These are phyloP conservation scores for Alisma plantagoaquatica DNA, from an alignment of 106 monocot species.

Conservation along the genomic window DNA sequence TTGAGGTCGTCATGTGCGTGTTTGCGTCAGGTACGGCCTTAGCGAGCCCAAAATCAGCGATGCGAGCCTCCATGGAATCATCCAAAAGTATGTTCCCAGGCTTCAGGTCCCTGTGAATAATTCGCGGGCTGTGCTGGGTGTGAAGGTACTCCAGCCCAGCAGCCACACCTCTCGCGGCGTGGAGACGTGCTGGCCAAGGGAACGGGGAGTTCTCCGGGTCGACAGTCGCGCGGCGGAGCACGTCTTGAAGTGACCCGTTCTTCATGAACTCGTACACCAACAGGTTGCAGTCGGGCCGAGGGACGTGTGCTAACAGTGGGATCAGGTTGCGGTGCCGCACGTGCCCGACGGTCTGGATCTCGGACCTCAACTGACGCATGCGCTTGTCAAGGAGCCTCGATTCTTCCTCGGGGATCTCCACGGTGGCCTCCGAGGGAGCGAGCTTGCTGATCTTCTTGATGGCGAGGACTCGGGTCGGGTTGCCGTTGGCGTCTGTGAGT, in stretches of 20 bases:
- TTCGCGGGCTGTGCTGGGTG: slow-evolving; percentile 37
- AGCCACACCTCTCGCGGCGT: slow-evolving; percentile 36
- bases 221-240: slow-evolving; percentile 9
- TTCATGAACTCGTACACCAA: slow-evolving; percentile 81
- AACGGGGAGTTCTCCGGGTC: neutral
- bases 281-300: slow-evolving; percentile 38
- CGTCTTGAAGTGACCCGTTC: slow-evolving; percentile 64
- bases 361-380: slow-evolving; percentile 47
- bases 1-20: slow-evolving; percentile 47
- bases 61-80: slow-evolving; percentile 51
- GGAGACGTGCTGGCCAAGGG: slow-evolving; percentile 34
- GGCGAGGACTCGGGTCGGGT: slow-evolving; percentile 25
- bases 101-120: slow-evolving; percentile 77
- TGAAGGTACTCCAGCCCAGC: slow-evolving; percentile 70
- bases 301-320: slow-evolving; percentile 63
- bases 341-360: slow-evolving; percentile 60
- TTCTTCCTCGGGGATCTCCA: slow-evolving; percentile 29
- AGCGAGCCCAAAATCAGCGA: slow-evolving; percentile 65
- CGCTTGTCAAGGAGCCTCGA: slow-evolving; percentile 37
- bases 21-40: slow-evolving; percentile 49
- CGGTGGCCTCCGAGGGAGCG: neutral
- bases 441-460: slow-evolving; percentile 45
- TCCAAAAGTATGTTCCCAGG: slow-evolving; percentile 72
- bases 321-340: slow-evolving; percentile 77
- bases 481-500: slow-evolving; percentile 25